Conservation (phyloP, 148 eudicot species). For the Diospyros lotus region DNA sequence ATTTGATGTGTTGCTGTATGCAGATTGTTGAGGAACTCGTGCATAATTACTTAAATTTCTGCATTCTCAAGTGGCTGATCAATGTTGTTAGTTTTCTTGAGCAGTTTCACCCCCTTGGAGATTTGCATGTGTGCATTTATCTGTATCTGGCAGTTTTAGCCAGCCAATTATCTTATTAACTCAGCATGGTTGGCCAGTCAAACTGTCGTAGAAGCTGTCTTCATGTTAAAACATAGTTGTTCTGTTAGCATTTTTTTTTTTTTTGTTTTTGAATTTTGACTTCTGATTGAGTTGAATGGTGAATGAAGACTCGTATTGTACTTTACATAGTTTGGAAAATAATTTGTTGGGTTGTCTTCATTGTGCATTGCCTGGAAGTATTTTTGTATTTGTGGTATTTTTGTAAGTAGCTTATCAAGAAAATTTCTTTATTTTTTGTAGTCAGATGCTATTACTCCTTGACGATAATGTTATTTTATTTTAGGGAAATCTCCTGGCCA, state of each 20-base stretch:
- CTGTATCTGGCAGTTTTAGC: not conserved
- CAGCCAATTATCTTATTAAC: not conserved
- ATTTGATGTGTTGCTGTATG: not conserved
- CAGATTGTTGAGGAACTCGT: not conserved
- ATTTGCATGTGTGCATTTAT: not conserved
- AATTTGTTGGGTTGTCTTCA: not conserved
- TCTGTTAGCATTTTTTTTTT: not conserved
- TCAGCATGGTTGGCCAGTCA: no score
- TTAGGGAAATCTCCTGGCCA: constrained; percentile 60
- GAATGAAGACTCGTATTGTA: not conserved
- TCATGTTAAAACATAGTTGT: not conserved
- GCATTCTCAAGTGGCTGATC: not conserved
- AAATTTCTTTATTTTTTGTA: not conserved
- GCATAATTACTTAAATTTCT: not conserved
- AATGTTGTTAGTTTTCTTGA: not conserved
- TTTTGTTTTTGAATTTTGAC: not conserved
- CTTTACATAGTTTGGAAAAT: not conserved
- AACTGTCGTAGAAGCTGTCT: no score
- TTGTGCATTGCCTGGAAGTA: not conserved
- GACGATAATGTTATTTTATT: constrained; percentile 11
- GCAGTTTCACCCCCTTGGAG: not conserved
- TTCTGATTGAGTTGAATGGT: not conserved
- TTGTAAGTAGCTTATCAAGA: not conserved
- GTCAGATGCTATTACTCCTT: not conserved
- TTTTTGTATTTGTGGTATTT: not conserved